Base-by-base conservation (phyloP, 768 basidiomycete species). In the Trametes gibbosa region DNA sequence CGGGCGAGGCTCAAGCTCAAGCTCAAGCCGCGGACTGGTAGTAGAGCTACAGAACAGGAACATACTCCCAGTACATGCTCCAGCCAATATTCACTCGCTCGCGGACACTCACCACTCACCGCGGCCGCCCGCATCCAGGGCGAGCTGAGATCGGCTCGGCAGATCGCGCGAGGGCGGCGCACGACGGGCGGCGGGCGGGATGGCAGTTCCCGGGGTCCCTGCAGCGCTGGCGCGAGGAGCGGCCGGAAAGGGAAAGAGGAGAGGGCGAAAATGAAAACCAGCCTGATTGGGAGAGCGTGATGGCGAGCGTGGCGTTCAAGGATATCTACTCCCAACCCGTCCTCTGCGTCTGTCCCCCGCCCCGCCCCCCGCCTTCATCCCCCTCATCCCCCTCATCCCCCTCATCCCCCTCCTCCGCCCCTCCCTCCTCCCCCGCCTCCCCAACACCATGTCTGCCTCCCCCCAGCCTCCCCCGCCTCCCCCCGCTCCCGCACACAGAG, bases 361-460 rank as follows among this genome's bases (percentile, higher is more conserved):
- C 59, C 63, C 51, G 58, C 56, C 49, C 43, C 60, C 48, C 34
- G 58, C 56, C 46, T 59, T 56, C 43, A 41, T 53, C 37, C 53
- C 29, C 32, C 58, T 48, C 23, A 55, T 54, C 48, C 64, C 50
- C 48, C 63, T 32, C 61, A 23, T 42, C 47, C 47, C 23, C 21
- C 51, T 54, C 25, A n/a, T 57, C 7, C 67, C 68, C 40, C 73
- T 74, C 23, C 74, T 78, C 62, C 69, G 58, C 58, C 25, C 49
- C 51, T 13, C 13, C 43, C 49, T 24, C 34, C 50, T 17, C 55
- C 42, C 27, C 58, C 55, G 29, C 34, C n/a, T 42, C 35, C 35
- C 55, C 35, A 39, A 7, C 10, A 50, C 54, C 49, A 69, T 67
- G 66, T 66, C 66, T 53, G 62, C 62, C 45, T 67, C 66, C 61